phyloP scores from a whole-genome alignment of 2,329 filamentous ascomycete genomes.

The Knufia fluminis region DNA sequence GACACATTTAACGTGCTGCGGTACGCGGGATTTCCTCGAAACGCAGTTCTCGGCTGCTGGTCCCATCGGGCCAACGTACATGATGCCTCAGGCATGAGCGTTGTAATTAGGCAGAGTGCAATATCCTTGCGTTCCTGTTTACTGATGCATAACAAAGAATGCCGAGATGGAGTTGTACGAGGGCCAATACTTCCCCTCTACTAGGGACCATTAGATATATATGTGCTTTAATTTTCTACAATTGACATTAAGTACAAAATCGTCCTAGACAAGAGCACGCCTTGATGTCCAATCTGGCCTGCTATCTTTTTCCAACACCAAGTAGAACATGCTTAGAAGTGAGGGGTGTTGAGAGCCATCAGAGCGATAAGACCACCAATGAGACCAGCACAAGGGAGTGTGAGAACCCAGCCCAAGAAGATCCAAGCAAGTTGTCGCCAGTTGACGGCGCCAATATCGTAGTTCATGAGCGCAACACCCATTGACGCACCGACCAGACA shows the following conservation, averaged over 20 bases:
- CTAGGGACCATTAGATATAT: too few species aligned
- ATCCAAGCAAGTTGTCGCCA: conserved; percentile 37
- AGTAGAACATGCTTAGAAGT: conserved; percentile 21
- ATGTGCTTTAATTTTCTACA: not conserved
- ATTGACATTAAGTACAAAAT: conserved; percentile 3
- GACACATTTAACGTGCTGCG: too few species aligned
- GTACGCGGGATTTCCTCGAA: too few species aligned
- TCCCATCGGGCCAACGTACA: too few species aligned
- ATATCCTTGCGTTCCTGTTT: too few species aligned
- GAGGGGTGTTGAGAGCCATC: conserved; percentile 36
- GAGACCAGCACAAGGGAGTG: conserved; percentile 35
- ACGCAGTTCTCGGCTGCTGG: too few species aligned
- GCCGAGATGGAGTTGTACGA: too few species aligned
- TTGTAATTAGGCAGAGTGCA: too few species aligned
- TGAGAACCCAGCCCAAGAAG: conserved; percentile 37
- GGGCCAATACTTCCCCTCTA: too few species aligned
- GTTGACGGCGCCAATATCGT: conserved; percentile 34
- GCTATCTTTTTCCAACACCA: not conserved
- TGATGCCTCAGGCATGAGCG: too few species aligned
- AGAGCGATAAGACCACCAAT: conserved; percentile 32
- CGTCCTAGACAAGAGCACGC: not conserved
- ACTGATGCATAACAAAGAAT: too few species aligned
- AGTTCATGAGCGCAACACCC: conserved; percentile 31
- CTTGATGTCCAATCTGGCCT: not conserved
- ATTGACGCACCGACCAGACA: conserved; percentile 30